Conservation (phyloP, 345 rosid genomes). For the Arabidopsis arenosa region DNA sequence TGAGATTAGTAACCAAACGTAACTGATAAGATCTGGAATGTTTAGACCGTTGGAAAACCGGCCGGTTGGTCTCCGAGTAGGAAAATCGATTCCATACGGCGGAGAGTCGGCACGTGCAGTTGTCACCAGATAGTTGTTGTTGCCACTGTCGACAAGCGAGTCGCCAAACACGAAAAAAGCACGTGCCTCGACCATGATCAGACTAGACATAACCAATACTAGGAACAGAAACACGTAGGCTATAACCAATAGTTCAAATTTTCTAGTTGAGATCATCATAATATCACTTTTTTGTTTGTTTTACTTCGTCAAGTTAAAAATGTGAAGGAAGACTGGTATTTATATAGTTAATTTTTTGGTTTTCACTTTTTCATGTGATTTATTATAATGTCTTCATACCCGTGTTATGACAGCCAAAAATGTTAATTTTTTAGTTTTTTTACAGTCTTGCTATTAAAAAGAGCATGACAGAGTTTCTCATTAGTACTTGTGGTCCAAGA, state of each 20-base stretch:
- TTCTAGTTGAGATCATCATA: neutral
- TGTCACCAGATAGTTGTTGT: constrained; percentile 76
- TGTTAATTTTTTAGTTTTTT: neutral
- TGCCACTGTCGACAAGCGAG: constrained; percentile 87
- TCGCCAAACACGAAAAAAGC: constrained; percentile 75
- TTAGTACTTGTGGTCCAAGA: neutral
- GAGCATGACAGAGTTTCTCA: neutral
- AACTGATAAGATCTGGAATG: constrained; percentile 85
- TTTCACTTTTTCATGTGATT: constrained; percentile 12
- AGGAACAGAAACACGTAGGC: constrained; percentile 26
- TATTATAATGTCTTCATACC: neutral
- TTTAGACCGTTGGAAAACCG: constrained; percentile 88
- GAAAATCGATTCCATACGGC: constrained; percentile 81
- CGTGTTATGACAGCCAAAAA: constrained; percentile 35
- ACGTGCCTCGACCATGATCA: constrained; percentile 47
- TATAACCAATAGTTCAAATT: neutral
- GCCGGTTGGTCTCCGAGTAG: constrained; percentile 67
- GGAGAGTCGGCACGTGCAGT: constrained; percentile 79
- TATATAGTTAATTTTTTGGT: constrained; percentile 18
- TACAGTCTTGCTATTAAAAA: neutral
- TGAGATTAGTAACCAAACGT: constrained; percentile 22
- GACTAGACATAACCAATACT: constrained; percentile 25
- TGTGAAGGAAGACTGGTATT: neutral
- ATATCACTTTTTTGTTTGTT: too few relatives aligned
- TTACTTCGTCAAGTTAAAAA: too few relatives aligned